Conservation (phyloP, 768 basidiomycete genomes). For the Trametes meyenii region DNA sequence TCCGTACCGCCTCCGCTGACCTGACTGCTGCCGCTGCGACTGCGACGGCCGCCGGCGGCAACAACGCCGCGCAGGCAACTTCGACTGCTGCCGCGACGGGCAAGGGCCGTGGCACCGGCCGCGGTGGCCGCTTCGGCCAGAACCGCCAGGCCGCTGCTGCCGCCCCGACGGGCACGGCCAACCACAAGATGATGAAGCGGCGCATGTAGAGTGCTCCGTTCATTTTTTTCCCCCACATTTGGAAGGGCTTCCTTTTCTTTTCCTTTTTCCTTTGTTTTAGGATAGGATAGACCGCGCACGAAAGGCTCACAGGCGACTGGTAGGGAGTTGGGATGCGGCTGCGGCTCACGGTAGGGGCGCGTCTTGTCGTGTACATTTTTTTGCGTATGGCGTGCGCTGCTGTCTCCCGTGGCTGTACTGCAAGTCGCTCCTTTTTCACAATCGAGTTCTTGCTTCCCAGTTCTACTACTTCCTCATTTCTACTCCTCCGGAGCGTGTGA, state of each 20-base stretch:
- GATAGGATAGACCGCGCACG: too few relatives aligned
- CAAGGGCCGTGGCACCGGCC: neutral
- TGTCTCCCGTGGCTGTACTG: neutral
- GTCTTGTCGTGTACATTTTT: too few relatives aligned
- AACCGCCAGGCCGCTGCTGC: neutral
- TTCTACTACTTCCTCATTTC: too few relatives aligned
- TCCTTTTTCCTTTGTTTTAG: too few relatives aligned
- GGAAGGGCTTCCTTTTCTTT: too few relatives aligned
- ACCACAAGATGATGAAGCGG: slow-evolving; percentile 6
- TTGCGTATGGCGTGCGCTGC: too few relatives aligned
- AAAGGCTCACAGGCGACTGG: too few relatives aligned
- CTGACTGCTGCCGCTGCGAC: slow-evolving; percentile 7
- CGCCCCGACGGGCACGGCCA: neutral
- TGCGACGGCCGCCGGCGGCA: neutral
- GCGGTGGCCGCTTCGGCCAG: neutral
- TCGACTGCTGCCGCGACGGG: neutral
- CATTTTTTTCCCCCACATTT: too few relatives aligned
- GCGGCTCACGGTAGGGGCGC: too few relatives aligned
- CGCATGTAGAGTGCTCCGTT: neutral
- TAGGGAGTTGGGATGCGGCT: too few relatives aligned
- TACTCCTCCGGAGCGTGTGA: neutral
- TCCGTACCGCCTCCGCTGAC: slow-evolving; percentile 1
- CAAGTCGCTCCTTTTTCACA: neutral
- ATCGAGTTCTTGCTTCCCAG: too few relatives aligned
- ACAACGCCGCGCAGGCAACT: neutral